phyloP scores from a whole-genome alignment of 139 green algal genomes.

The Coelastrella sp. region DNA sequence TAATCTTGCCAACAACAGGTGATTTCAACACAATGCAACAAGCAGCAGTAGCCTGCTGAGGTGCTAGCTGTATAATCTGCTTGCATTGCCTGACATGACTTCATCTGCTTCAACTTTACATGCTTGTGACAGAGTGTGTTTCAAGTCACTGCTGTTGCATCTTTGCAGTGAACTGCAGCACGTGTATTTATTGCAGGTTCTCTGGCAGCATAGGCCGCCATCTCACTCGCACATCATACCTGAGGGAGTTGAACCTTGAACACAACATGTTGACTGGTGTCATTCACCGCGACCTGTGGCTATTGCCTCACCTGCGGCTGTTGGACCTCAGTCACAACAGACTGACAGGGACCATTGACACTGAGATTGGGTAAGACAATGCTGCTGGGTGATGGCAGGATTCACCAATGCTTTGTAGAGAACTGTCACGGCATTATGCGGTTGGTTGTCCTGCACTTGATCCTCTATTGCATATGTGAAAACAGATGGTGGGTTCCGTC shows the following conservation, averaged over 20 bases:
- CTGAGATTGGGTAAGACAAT: not conserved
- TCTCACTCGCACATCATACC: conserved; percentile 19
- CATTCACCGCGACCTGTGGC: conserved; percentile 32
- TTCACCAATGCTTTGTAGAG: too few relatives aligned
- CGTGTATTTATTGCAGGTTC: too few relatives aligned
- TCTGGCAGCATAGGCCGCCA: not conserved
- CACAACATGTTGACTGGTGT: conserved; percentile 29
- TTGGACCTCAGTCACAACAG: conserved; percentile 24
- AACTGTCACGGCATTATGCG: too few relatives aligned
- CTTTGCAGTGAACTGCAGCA: too few relatives aligned
- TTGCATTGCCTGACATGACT: too few relatives aligned
- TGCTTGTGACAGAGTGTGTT: too few relatives aligned
- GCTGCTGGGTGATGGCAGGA: not conserved
- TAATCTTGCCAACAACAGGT: conserved; percentile 38
- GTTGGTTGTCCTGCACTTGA: too few relatives aligned
- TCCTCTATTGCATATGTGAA: not conserved
- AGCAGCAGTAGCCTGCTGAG: too few relatives aligned
- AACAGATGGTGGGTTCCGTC: too few relatives aligned
- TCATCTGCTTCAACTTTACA: too few relatives aligned
- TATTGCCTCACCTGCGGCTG: conserved; percentile 28
- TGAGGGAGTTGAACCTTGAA: not conserved
- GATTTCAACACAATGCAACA: not conserved
- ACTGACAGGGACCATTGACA: conserved; percentile 21
- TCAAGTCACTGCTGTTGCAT: too few relatives aligned
- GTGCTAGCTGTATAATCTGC: too few relatives aligned